A percentile compares a stretch with the other conserved stretches of the same genome.
These are phyloP conservation scores for Citrullus colocynthis DNA, from an alignment of 306 rosid species.

Conservation along the genomic window DNA sequence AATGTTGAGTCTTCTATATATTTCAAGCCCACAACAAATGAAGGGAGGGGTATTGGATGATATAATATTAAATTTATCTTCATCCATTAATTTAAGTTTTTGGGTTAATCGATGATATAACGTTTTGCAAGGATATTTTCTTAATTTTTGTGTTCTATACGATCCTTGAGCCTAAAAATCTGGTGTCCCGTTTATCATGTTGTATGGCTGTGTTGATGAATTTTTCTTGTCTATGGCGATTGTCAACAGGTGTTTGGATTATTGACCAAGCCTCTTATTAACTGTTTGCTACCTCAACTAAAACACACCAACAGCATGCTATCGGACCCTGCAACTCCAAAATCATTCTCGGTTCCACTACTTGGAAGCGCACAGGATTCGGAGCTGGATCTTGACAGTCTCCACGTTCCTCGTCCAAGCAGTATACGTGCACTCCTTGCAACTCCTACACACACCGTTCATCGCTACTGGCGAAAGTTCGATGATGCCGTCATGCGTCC, in stretches of 20 bases:
- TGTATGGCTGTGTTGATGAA: conserved; percentile 6
- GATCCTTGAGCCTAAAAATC: background rate
- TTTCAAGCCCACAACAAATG: too few species aligned
- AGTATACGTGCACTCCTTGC: conserved; percentile 59
- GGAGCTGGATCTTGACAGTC: conserved; percentile 33
- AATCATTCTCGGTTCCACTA: conserved; percentile 47
- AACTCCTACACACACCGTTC: conserved; percentile 73
- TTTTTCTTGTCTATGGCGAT: background rate
- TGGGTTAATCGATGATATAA: too few species aligned
- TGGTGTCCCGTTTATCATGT: background rate
- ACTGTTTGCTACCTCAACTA: conserved; percentile 41
- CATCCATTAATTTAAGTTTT: too few species aligned
- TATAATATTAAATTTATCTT: too few species aligned
- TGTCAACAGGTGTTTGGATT: conserved; percentile 72
- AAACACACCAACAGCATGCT: conserved; percentile 44
- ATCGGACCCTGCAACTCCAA: conserved; percentile 45
- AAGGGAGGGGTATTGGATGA: too few species aligned
- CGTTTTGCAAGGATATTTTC: background rate
- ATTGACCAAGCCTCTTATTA: conserved; percentile 82
- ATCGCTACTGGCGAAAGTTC: conserved; percentile 79
- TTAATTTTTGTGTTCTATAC: background rate
- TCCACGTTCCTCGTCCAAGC: conserved; percentile 26
- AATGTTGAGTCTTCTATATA: too few species aligned
- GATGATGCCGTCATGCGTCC: conserved; percentile 90
- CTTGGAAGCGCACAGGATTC: conserved; percentile 47